Evolutionary conservation across 2,329 filamentous ascomycete species (phyloP), one percentile per base, ranked within the genome.

Genomic region (Pseudocercospora eumusae): DNA sequence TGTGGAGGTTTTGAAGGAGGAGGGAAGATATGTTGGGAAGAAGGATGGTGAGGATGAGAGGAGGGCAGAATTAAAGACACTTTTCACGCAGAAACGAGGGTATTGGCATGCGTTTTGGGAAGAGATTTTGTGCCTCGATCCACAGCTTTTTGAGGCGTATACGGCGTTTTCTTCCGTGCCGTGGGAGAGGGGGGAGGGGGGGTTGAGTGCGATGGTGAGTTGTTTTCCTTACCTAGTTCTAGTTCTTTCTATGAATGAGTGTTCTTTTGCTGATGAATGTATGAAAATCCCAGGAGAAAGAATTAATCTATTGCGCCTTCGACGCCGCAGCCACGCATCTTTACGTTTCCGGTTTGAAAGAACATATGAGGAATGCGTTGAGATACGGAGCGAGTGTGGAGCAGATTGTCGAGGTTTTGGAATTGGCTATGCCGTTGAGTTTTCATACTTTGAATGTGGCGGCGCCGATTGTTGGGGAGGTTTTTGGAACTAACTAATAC

Each of bases 141-240:
- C 47, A 2, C 25, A 28, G 5, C 11, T 52, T 7, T 52, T 52
- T 10, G 47, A 28, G 10, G 47, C 47, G 13, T 52, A 52, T 28
- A 52, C 47, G 3, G 15, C 4, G 13, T 52, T 52, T 28, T 52
- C 47, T 13, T 11, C 11, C 9, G 47, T 52, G 4, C 47, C 47
- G 31, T 52, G 47, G 25, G 47, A 27, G n/a, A 52, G 47, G 47
- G 31, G 31, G 23, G 10, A 13, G 1, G 47, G 21, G 8, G 21
- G 47, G 47, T 52, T 52, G 13, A 52, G 47, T 28, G 15, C 47
- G 18, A n/a, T 50, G 47, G 47, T 50, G 27, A 45, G n/a, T n/a
- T n/a, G n/a, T n/a, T n/a, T n/a, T n/a, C n/a, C n/a, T n/a, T n/a
- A n/a, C n/a, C n/a, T n/a, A n/a, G n/a, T n/a, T n/a, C n/a, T n/a